Base-by-base conservation (phyloP, 2,329 filamentous ascomycete genomes). In the Akanthomyces lecanii region DNA sequence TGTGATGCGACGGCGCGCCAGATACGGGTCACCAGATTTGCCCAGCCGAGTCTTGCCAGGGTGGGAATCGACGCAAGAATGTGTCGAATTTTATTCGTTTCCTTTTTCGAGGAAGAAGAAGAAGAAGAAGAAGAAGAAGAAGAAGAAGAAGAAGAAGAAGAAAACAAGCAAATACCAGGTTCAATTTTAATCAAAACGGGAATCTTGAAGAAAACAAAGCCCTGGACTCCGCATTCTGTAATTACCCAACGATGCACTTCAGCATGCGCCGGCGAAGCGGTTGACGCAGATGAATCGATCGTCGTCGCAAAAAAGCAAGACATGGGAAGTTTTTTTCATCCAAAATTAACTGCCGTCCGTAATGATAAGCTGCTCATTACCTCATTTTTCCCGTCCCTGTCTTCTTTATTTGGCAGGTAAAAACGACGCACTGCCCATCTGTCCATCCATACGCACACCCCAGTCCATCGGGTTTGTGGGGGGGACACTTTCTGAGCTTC, bases 1-100 rank as follows among this genome's bases (percentile, higher is more conserved):
- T 52, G 57, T 51, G 55, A 58, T 60, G 57, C 57, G 57, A 60
- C 57, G 57, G 57, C 57, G 57, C 57, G 47, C 57, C 33, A 50
- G 42, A 57, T 57, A 57, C 42, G 42, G n/a, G 55, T 36, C 42
- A 45, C 42, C 30, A 48, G 44, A 58, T 58, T 48, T 30, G 45
- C 45, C 11, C 38, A 50, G 45, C 23, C n/a, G 45, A 23, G n/a
- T 48, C 33, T 36, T 36, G 33, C 33, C 33, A 36, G 6, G 33
- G 33, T 6, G 28, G 28, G 33, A 36, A 36, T 36, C 33, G 33
- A 36, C 33, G 8, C 2, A 11, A 36, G 5, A 7, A 36, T 8
- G 33, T 36, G 6, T 11, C 33, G 8, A 36, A 36, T 6, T 8
- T 7, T 33, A 33, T 33, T 33, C 30, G 8, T 10, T 36, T 36